Percentiles rank a stretch among this genome's conserved stretches.
phyloP scores from a whole-genome alignment of 2,329 filamentous ascomycete genomes.

The Exophiala viscosa region DNA sequence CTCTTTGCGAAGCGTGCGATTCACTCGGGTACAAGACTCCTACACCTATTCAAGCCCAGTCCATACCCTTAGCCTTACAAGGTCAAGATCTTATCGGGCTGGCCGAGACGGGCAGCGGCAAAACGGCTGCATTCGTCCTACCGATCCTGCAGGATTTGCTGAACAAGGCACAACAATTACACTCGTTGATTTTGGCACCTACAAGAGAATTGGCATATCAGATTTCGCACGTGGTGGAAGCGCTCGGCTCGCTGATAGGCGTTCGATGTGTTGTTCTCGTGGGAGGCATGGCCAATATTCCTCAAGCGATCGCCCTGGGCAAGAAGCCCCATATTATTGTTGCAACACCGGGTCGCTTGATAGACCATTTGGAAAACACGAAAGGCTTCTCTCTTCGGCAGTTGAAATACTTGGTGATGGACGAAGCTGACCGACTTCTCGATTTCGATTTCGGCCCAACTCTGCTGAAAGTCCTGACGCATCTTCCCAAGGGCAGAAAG shows the following conservation, averaged over 20 bases:
- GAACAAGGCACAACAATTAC: slow-evolving; percentile 79
- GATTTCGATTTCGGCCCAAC: slow-evolving; percentile 93
- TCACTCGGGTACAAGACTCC: slow-evolving; percentile 77
- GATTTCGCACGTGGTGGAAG: slow-evolving; percentile 83
- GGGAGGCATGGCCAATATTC: slow-evolving; percentile 93
- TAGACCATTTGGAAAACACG: slow-evolving; percentile 94
- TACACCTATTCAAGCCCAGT: slow-evolving; percentile 82
- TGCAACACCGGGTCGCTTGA: slow-evolving; percentile 80
- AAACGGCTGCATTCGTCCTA: slow-evolving; percentile 90
- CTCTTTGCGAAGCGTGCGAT: slow-evolving; percentile 83
- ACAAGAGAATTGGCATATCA: slow-evolving; percentile 92
- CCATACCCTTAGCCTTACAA: slow-evolving; percentile 76
- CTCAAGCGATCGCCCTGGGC: slow-evolving; percentile 84
- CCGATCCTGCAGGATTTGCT: slow-evolving; percentile 89
- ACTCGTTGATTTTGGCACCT: slow-evolving; percentile 85
- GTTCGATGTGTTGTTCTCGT: slow-evolving; percentile 82
- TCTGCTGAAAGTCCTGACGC: slow-evolving; percentile 88
- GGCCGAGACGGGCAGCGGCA: slow-evolving; percentile 92
- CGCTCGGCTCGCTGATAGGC: slow-evolving; percentile 80
- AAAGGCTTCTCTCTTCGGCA: slow-evolving; percentile 85
- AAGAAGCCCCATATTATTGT: slow-evolving; percentile 95
- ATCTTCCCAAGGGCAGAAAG: slow-evolving; percentile 67
- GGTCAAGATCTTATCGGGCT: slow-evolving; percentile 87
- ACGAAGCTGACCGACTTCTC: slow-evolving; percentile 86
- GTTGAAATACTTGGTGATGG: slow-evolving; percentile 87